Evolutionary conservation across 306 rosid genomes (phyloP), one percentile per base, ranked within the genome.

Genomic region (Astragalus membranaceus): DNA sequence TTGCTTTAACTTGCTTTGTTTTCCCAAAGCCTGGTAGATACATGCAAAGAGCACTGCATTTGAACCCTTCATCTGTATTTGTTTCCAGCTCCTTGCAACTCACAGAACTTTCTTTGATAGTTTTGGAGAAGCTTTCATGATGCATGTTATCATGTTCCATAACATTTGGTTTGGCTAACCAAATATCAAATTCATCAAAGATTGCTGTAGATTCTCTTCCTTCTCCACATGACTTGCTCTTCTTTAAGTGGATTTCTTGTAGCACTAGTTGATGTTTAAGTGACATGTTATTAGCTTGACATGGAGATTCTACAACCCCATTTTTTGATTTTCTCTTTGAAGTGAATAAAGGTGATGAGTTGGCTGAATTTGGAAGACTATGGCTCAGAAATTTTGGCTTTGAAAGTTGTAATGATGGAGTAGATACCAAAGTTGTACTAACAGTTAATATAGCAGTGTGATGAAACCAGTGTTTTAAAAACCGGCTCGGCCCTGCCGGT

Each of bases 41-140:
- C 26, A 89, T 58, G 80, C 96, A 88, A 46, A 86, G 75, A 6
- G 85, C 92, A 9, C 90, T 85, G 64, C 97, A 92, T 66, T 79
- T 89, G 46, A 89, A 87, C 14, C 68, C 82, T 1, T 79, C 80
- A 3, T 84, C 85, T 0, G 47, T n/a, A 2, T 67, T 9, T 43
- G 42, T 26, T 16, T 69, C 70, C 3, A 13, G 43, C 30, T 71
- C 62, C 11, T 78, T 69, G 23, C 42, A 6, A 30, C 46, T 74
- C 37, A 7, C 52, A 12, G 43, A 75, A 43, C 17, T 6, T 37
- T 32, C 72, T 66, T 67, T 69, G 60, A 5, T 39, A 0, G 30
- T 44, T 59, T 13, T 59, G 11, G 76, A 63, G 70, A 84, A 72
- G 80, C 37, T 65, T 10, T 12, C 52, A 5, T 49, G 55, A 4